Base-by-base conservation (phyloP, 2,329 filamentous ascomycete species). In the Didymella glomerata region DNA sequence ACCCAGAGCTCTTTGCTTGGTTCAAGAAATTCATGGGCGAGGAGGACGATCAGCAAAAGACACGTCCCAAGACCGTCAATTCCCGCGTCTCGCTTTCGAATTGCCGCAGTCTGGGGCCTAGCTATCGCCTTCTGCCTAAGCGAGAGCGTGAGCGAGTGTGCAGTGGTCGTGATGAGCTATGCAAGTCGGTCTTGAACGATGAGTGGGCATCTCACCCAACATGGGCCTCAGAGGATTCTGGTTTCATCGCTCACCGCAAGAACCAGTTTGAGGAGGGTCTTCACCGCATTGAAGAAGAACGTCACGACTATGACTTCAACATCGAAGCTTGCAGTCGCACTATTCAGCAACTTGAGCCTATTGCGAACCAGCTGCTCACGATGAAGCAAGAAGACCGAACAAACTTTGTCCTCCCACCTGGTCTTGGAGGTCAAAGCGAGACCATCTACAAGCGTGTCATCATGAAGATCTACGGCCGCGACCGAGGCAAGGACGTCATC, bases 201-300 rank as follows among this genome's bases (percentile, higher is more conserved):
- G 92, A 97, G 67, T 99, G 95, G 95, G 95, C 95, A 2, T 98
- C 94, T 25, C 95, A 99, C 79, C 95, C 95, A 3, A 99, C 95
- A 0, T 99, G 95, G 95, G 95, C 94, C 1, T 98, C 94, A 1
- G 95, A 99, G 77, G 95, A 99, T 74, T 96, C 92, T 44, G 95
- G 95, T 0, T 99, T 99, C 69, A 94, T 99, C 60, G 95, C 95
- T 13, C 95, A 99, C 79, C 88, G 94, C 62, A 99, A 99, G 85
- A 99, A 99, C 69, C 87, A 90, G 54, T 96, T 90, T 65, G 95
- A 99, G 76, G 95, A 99, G 77, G 91, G 91, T 30, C 86, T 99
- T 9, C 95, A 99, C 74, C 86, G 95, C 20, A 97, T 99, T 61
- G 95, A 99, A 78, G 95, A 99, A 78, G 95, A 99, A 76, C 90